These are phyloP conservation scores for Solanum clarkiae DNA, from an alignment of 257 asterid species.

Conservation along the genomic window DNA sequence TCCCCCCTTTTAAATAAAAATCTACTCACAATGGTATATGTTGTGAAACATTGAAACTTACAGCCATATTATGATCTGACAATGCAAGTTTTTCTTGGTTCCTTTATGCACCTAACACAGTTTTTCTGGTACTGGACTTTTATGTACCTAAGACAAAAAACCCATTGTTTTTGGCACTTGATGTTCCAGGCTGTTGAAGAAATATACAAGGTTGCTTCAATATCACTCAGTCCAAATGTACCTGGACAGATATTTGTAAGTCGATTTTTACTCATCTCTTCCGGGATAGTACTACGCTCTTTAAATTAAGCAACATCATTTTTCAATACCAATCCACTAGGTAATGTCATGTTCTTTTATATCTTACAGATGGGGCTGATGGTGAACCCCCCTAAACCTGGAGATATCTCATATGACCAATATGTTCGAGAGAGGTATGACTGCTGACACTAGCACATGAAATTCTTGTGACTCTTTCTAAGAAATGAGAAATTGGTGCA, in stretches of 20 bases:
- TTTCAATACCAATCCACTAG: neutral
- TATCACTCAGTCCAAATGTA: constrained; percentile 90
- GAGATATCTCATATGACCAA: constrained; percentile 83
- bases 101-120: neutral
- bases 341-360: constrained; percentile 2
- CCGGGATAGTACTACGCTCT: neutral
- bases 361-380: constrained; percentile 80
- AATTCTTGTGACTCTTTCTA: neutral
- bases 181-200: constrained; percentile 78
- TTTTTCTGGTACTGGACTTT: neutral
- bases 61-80: neutral
- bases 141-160: neutral
- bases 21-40: neutral
- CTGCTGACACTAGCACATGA: neutral
- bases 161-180: neutral
- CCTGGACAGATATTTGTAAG: constrained; percentile 98
- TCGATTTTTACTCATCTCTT: neutral
- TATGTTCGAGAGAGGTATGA: constrained; percentile 72
- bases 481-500: neutral
- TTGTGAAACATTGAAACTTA: neutral
- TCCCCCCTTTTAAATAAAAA: neutral
- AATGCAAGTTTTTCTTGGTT: neutral
- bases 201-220: constrained; percentile 95
- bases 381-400: constrained; percentile 88
- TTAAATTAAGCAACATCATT: neutral